Evolutionary conservation across 305 asterid genomes (phyloP).

Genomic region (Fraxinus paxiana): DNA sequence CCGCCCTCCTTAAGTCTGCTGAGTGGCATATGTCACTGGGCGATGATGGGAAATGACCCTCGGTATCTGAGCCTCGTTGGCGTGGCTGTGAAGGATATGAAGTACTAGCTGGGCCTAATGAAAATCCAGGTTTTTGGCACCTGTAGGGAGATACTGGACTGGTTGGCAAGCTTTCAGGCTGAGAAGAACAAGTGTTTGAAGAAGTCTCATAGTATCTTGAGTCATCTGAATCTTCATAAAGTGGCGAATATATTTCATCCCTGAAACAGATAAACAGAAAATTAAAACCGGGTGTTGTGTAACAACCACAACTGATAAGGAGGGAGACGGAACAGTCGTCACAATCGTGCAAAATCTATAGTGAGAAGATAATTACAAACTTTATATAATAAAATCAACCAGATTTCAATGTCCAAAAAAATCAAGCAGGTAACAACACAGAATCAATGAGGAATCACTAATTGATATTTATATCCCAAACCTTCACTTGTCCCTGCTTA

Average conservation of each 20-base stretch:
- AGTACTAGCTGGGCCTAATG: slow-evolving; percentile 24
- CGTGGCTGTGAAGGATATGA: slow-evolving; percentile 51
- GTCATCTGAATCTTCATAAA: slow-evolving; percentile 44
- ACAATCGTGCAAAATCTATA: background rate
- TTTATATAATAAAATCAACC: background rate
- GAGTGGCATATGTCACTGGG: slow-evolving; percentile 97
- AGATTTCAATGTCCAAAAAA: background rate
- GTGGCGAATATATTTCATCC: slow-evolving; percentile 47
- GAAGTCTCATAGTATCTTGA: slow-evolving; percentile 18
- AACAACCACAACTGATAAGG: background rate
- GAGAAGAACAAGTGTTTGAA: background rate
- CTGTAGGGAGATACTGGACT: slow-evolving; percentile 33
- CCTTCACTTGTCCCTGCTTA: background rate
- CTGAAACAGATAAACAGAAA: slow-evolving; percentile 23
- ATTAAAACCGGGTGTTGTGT: background rate
- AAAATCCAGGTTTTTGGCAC: slow-evolving; percentile 35
- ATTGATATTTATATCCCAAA: background rate
- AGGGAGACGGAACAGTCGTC: background rate
- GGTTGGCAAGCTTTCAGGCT: slow-evolving; percentile 24
- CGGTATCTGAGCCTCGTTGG: slow-evolving; percentile 78
- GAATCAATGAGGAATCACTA: background rate
- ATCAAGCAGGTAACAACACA: background rate
- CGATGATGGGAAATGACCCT: slow-evolving; percentile 87
- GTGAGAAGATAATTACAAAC: background rate
- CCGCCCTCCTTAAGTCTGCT: slow-evolving; percentile 79